Evolutionary conservation across 345 rosid species (phyloP).

Genomic region (Populus tremula): DNA sequence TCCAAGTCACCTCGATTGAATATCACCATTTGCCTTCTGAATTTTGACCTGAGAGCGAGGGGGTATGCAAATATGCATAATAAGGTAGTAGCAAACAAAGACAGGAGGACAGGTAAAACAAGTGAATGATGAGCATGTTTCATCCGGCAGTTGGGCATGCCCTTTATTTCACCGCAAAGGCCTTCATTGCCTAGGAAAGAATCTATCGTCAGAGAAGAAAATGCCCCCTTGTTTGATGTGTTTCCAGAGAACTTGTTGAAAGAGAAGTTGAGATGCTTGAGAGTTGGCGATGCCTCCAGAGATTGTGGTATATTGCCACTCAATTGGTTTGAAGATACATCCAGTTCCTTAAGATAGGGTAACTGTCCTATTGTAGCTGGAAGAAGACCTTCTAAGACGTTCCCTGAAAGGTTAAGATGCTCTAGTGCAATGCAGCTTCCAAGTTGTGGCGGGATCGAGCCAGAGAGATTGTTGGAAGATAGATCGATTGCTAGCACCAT

Average conservation of each 20-base stretch:
- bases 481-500: conserved; percentile 89
- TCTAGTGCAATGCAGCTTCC: conserved; percentile 91
- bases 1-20: conserved; percentile 38
- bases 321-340: conserved; percentile 65
- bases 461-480: conserved; percentile 67
- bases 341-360: conserved; percentile 64
- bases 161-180: conserved; percentile 72
- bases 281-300: conserved; percentile 57
- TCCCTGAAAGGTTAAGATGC: conserved; percentile 67
- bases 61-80: conserved; percentile 50
- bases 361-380: conserved; percentile 67
- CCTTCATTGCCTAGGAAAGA: conserved; percentile 68
- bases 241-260: conserved; percentile 71
- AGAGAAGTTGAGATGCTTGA: conserved; percentile 63
- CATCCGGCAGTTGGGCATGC: conserved; percentile 63
- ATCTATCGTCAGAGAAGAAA: conserved; percentile 48
- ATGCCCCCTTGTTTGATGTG: conserved; percentile 59
- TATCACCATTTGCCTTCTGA: conserved; percentile 29
- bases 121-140: conserved; percentile 34
- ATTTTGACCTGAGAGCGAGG: conserved; percentile 42
- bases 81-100: conserved; percentile 44
- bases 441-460: conserved; percentile 66
- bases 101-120: conserved; percentile 52
- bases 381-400: conserved; percentile 51
- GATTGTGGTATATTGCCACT: conserved; percentile 60